phyloP scores from a whole-genome alignment of 345 rosid genomes.

The Combretum micranthum region DNA sequence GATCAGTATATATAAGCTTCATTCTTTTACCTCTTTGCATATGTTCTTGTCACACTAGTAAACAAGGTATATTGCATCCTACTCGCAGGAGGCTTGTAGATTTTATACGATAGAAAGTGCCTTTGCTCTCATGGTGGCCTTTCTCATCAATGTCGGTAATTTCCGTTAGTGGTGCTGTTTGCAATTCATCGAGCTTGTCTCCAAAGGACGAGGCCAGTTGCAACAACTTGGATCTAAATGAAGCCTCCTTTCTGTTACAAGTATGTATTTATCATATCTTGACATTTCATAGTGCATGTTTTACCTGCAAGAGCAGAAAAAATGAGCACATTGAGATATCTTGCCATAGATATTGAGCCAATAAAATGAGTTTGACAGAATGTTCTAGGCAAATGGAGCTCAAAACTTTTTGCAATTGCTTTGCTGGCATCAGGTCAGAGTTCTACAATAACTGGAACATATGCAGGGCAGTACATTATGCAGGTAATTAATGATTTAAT shows the following conservation, averaged over 20 bases:
- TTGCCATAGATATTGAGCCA: background rate
- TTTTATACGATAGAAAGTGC: slow-evolving; percentile 88
- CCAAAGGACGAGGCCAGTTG: slow-evolving; percentile 56
- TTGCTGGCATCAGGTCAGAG: slow-evolving; percentile 94
- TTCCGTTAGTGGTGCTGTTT: slow-evolving; percentile 88
- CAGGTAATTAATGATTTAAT: slow-evolving; percentile 36
- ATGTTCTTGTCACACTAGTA: background rate
- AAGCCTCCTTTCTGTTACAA: slow-evolving; percentile 82
- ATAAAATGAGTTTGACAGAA: slow-evolving; percentile 40
- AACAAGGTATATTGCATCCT: slow-evolving; percentile 11
- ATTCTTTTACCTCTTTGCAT: too few relatives aligned
- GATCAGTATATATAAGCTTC: too few relatives aligned
- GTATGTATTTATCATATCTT: slow-evolving; percentile 29
- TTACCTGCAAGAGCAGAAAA: background rate
- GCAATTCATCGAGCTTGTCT: slow-evolving; percentile 53
- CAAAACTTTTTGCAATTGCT: slow-evolving; percentile 84
- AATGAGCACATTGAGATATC: background rate
- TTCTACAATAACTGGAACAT: slow-evolving; percentile 94
- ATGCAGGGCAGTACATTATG: slow-evolving; percentile 97
- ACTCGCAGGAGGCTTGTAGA: slow-evolving; percentile 79
- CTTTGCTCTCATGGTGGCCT: slow-evolving; percentile 70
- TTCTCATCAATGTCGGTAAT: slow-evolving; percentile 84
- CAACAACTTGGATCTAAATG: slow-evolving; percentile 74
- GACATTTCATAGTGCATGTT: background rate
- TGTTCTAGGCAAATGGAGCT: slow-evolving; percentile 93